Evolutionary conservation across 805 yeast genomes (phyloP).

Genomic region (Millerozyma miso): DNA sequence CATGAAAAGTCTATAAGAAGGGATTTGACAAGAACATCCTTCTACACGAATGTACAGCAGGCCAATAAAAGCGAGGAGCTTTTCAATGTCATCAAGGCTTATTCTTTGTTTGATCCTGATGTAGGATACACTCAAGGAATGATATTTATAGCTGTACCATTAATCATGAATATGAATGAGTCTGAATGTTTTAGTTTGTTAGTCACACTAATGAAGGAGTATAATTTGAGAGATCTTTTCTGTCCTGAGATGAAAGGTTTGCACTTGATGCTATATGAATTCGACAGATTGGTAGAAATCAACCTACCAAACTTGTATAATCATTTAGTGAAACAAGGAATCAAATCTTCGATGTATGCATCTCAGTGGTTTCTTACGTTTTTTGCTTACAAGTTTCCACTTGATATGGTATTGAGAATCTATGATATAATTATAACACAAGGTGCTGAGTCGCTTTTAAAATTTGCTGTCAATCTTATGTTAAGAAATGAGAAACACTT

Average conservation of each 20-base stretch:
- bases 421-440: constrained; percentile 87
- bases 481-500: constrained; percentile 59
- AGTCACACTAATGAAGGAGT: constrained; percentile 77
- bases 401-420: constrained; percentile 80
- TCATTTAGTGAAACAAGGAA: constrained; percentile 82
- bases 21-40: constrained; percentile 82
- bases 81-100: constrained; percentile 74
- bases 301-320: constrained; percentile 63
- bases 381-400: constrained; percentile 92
- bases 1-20: constrained; percentile 75
- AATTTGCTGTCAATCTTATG: constrained; percentile 81
- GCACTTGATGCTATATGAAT: constrained; percentile 79
- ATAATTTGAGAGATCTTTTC: constrained; percentile 73
- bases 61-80: constrained; percentile 60
- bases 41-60: constrained; percentile 55
- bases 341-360: constrained; percentile 92
- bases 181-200: constrained; percentile 81
- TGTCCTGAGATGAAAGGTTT: constrained; percentile 93
- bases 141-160: constrained; percentile 88
- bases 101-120: constrained; percentile 80
- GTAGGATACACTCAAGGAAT: constrained; percentile 98
- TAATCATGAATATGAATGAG: constrained; percentile 75
- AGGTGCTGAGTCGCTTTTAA: constrained; percentile 82
- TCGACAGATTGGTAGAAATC: constrained; percentile 82
- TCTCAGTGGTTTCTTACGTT: constrained; percentile 96